These are phyloP conservation scores for Sordaria brevicollis DNA, from an alignment of 495 filamentous ascomycete species.

Conservation along the genomic window DNA sequence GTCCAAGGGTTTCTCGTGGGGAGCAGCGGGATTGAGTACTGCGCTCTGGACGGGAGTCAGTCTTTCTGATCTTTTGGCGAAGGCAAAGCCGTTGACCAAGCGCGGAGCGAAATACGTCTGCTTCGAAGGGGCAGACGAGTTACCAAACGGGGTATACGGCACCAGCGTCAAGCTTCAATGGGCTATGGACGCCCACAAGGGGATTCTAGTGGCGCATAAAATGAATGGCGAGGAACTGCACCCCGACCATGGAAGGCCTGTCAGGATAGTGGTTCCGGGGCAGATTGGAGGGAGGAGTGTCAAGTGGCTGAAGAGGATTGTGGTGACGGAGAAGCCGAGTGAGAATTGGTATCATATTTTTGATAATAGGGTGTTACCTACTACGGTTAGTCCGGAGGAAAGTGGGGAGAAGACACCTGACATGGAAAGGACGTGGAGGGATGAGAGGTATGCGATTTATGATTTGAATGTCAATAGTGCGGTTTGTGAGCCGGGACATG, in stretches of 20 bases:
- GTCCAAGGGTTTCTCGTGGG: constrained; percentile 95
- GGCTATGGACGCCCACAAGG: constrained; percentile 75
- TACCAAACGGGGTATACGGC: constrained; percentile 91
- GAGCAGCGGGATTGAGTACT: constrained; percentile 79
- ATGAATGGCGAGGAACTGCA: constrained; percentile 85
- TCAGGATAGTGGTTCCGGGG: constrained; percentile 79
- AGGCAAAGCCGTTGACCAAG: constrained; percentile 46
- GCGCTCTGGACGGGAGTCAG: constrained; percentile 81
- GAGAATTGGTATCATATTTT: constrained; percentile 97
- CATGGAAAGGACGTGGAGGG: constrained; percentile 72
- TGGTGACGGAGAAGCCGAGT: constrained; percentile 68
- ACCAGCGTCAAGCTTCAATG: constrained; percentile 72
- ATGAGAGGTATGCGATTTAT: constrained; percentile 92
- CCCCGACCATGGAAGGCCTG: constrained; percentile 82
- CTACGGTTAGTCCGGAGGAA: constrained; percentile 77
- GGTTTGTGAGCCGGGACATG: constrained; percentile 70
- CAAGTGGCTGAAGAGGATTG: constrained; percentile 85
- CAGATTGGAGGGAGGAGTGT: constrained; percentile 93
- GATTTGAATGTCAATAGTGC: constrained; percentile 86
- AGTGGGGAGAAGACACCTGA: constrained; percentile 59
- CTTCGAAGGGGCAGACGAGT: constrained; percentile 85
- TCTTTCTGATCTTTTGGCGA: constrained; percentile 61
- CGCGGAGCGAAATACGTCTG: constrained; percentile 74
- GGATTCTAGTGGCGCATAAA: constrained; percentile 81
- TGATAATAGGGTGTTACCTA: constrained; percentile 87